A percentile compares a stretch with the other conserved stretches of the same genome.
These are phyloP conservation scores for Trypanosoma cruzi DNA, from an alignment of 208 protist genomes.

Conservation along the genomic window DNA sequence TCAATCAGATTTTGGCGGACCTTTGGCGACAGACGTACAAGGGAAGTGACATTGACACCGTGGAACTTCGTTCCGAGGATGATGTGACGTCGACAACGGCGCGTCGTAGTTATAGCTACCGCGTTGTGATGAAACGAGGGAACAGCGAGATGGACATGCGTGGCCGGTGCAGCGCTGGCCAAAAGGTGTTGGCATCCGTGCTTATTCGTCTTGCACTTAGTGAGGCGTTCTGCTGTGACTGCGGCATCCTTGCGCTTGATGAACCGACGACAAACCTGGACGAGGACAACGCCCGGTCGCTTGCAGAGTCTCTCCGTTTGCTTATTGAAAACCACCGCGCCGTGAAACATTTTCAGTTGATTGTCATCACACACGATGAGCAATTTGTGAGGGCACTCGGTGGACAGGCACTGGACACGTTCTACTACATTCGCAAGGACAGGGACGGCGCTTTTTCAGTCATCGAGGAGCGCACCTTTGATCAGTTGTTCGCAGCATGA, in stretches of 20 bases:
- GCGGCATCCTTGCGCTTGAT: constrained; percentile 99
- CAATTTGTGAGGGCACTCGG: constrained; percentile 96
- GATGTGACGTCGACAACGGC: constrained; percentile 68
- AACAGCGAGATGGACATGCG: constrained; percentile 98
- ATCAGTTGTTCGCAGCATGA: constrained; percentile 76
- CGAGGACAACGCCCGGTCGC: constrained; percentile 88
- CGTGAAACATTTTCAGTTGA: constrained; percentile 97
- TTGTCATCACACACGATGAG: constrained; percentile 99
- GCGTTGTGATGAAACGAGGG: constrained; percentile 97
- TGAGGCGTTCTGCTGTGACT: constrained; percentile 99
- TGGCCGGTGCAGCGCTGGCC: constrained; percentile 98
- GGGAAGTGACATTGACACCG: constrained; percentile 97
- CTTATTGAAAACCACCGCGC: constrained; percentile 83
- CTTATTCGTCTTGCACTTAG: constrained; percentile 99
- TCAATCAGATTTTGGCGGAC: constrained; percentile 98
- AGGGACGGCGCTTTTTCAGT: constrained; percentile 89
- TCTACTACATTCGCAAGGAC: constrained; percentile 92
- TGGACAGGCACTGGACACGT: constrained; percentile 77
- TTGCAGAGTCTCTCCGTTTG: constrained; percentile 73
- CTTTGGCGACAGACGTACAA: constrained; percentile 98
- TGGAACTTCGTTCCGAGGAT: constrained; percentile 96
- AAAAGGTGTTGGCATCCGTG: constrained; percentile 98
- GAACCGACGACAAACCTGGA: constrained; percentile 99
- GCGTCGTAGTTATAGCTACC: constrained; percentile 88
- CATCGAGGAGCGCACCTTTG: constrained; percentile 89